Conservation (phyloP, 805 yeast genomes). For the Candida qinlingensis region DNA sequence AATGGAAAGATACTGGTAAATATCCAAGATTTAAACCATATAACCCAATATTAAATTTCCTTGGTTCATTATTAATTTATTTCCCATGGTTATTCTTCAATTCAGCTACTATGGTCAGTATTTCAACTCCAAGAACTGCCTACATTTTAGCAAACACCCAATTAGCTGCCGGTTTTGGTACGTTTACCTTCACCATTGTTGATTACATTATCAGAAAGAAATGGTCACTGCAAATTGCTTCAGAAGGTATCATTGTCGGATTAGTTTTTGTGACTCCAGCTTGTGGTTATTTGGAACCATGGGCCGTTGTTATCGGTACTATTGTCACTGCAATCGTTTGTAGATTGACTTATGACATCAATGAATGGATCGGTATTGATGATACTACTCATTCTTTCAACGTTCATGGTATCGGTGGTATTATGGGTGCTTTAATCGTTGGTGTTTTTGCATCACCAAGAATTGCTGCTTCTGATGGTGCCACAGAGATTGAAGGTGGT, state of each 20-base stretch:
- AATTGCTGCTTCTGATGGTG: constrained; percentile 86
- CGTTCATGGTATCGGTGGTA: constrained; percentile 96
- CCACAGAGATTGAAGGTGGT: constrained; percentile 81
- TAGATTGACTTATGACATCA: constrained; percentile 81
- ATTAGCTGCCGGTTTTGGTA: constrained; percentile 83
- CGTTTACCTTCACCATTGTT: constrained; percentile 79
- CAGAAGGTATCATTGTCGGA: constrained; percentile 94
- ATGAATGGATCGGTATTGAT: constrained; percentile 72
- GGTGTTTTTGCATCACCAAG: constrained; percentile 82
- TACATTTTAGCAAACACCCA: constrained; percentile 91
- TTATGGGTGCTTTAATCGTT: constrained; percentile 78
- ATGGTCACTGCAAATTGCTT: constrained; percentile 88
- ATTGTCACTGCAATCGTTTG: constrained; percentile 74
- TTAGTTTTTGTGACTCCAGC: constrained; percentile 98
- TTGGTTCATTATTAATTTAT: constrained; percentile 84
- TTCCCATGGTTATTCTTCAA: constrained; percentile 98
- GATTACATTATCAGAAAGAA: constrained; percentile 82
- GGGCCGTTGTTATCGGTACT: constrained; percentile 87
- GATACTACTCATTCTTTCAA: constrained; percentile 92
- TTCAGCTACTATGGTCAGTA: constrained; percentile 72
- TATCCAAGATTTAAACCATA: constrained; percentile 77
- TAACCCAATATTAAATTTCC: constrained; percentile 80
- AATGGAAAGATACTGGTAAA: constrained; percentile 34
- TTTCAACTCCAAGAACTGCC: constrained; percentile 77
- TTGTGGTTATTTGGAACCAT: constrained; percentile 83